Evolutionary conservation across 768 basidiomycete genomes (phyloP), one percentile per base, ranked within the genome.

Genomic region (Mycena sanguinolenta): DNA sequence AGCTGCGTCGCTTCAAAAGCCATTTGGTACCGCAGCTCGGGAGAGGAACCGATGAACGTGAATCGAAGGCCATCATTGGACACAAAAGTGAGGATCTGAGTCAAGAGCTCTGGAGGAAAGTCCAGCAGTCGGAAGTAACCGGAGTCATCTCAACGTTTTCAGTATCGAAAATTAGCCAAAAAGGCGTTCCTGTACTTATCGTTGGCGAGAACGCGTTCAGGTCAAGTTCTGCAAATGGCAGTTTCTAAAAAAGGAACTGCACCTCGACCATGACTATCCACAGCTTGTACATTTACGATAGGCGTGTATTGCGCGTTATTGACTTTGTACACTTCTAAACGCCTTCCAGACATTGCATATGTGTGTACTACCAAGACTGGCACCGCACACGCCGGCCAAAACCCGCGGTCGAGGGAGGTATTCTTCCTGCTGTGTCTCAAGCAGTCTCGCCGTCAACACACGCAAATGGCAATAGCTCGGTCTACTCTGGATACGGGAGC

Each of bases 311-410:
- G 32, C 53, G 32, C 53, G 21, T 17, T 46, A 25, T 61, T 42
- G 21, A 65, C 55, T 25, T 46, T 72, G 30, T 69, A 67, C 28
- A 25, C 53, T 36, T 58, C 58, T 68, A 27, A 59, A 46, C 36
- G 36, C 62, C 38, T 32, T 63, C 50, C 78, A 96, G 97, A 80
- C 95, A 98, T 79, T 96, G 97, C 80, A 88, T 87, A 23, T 95
- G 95, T 77, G 88, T 99, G 54, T 98, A 97, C 83, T 98, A 98
- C 79, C 95, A 98, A 73, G 95, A 97, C 79, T 97, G 95, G 94
- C 92, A 97, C 75, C 90, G 95, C 58, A 91, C 91, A 0, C 90
- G 87, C 62, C 87, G 91, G 36, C 90, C 92, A 34, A 92, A 90
- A 79, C 87, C 89, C 46, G 94, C 96, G 3, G 85, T 86, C 19